Evolutionary conservation across 495 filamentous ascomycete species (phyloP).

Genomic region (Massariosphaeria phaeospora): DNA sequence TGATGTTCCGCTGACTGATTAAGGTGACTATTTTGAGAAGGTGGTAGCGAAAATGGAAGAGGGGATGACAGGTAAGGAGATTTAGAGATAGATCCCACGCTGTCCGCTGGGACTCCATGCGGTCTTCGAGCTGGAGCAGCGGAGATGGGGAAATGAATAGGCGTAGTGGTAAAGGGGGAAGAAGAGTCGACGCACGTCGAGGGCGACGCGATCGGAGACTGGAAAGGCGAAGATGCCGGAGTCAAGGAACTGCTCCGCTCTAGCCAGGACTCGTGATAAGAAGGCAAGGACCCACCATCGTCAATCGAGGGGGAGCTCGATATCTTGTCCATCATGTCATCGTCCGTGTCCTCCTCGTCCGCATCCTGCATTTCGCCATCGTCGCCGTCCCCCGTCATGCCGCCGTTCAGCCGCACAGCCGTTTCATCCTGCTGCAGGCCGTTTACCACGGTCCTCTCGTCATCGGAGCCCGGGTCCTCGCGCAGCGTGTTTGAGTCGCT

Average conservation of each 20-base stretch:
- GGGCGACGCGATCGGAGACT: constrained; percentile 1
- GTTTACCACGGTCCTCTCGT: constrained; percentile 29
- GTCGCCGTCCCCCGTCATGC: constrained; percentile 17
- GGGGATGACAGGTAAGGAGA: constrained; percentile 52
- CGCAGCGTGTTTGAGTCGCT: constrained; percentile 49
- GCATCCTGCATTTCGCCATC: constrained; percentile 64
- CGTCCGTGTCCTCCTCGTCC: constrained; percentile 63
- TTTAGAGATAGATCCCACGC: constrained; percentile 44
- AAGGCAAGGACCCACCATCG: constrained; percentile 73
- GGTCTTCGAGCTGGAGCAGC: constrained; percentile 17
- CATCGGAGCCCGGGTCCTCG: constrained; percentile 41
- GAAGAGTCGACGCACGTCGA: constrained; percentile 29
- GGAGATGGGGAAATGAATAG: constrained; percentile 35
- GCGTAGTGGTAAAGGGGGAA: constrained; percentile 43
- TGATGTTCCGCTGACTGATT: constrained; percentile 46
- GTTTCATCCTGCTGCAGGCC: constrained; percentile 22
- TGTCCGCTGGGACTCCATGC: constrained; percentile 12
- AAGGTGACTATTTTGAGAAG: constrained; percentile 21
- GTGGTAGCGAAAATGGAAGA: constrained; percentile 43
- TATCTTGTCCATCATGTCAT: constrained; percentile 93
- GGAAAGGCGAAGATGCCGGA: constrained; percentile 18
- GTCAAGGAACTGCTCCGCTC: constrained; percentile 35
- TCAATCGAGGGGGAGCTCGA: constrained; percentile 97
- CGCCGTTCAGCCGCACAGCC: constrained; percentile 29
- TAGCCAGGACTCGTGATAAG: constrained; percentile 31